Base-by-base conservation (phyloP, 768 basidiomycete species). In the Suillus brevipes region DNA sequence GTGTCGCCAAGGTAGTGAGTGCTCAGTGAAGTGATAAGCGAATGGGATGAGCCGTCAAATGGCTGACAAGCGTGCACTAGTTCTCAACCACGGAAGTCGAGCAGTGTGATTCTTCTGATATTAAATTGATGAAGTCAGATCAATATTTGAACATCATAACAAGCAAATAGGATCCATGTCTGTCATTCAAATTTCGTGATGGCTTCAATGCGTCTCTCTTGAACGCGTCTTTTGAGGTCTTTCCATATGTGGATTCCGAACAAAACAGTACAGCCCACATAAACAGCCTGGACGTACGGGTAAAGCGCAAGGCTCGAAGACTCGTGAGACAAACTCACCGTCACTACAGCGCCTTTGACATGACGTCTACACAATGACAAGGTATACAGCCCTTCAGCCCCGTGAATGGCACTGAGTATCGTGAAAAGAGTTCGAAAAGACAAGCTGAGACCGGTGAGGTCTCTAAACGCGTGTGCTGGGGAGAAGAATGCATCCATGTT, bases 191-290 rank as follows among this genome's bases (percentile, higher is more conserved):
- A 83, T 73, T 93, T 94, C 87, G 90, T 87, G 2, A 93, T 89
- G 37, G 90, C 91, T 62, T 91, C 86, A 43, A 92, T 93, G 1
- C 91, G 83, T 13, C 87, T 86, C 38, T 79, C 75, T 66, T 93
- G 88, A 12, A 92, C 84, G 28, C 84, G 82, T 67, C 75, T 81
- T 60, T 84, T 78, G 66, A 93, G 74, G 66, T 86, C 82, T 10
- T 65, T 38, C 80, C 84, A 85, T 12, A 86, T 79, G 0, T 87
- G 87, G 57, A 80, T 80, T 0, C 92, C 92, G 37, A 82, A 77
- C 0, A 83, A 1, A 1, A 87, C 14, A 1, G 87, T 85, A 0
- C 81, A 69, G 2, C 79, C 31, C 18, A 86, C 71, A 73, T 91
- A 91, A 31, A 79, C 71, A 3, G 75, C 68, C 91, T 93, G 60